A percentile compares a stretch with the other conserved stretches of the same genome.
Evolutionary conservation across 345 rosid genomes (phyloP).

Genomic region (Salix viminalis): DNA sequence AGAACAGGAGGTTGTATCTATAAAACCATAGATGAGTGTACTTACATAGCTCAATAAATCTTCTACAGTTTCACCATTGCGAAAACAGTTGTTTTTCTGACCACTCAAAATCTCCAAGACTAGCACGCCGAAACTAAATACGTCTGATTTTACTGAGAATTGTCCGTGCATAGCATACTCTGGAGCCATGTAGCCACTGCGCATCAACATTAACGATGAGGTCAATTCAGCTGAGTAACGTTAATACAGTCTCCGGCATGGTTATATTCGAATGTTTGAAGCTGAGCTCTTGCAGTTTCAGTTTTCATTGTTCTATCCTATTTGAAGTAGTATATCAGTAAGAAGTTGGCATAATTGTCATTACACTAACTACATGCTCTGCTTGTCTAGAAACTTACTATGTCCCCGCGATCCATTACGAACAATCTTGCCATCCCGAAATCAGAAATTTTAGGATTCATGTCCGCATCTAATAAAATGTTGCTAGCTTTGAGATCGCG

Average conservation of each 20-base stretch:
- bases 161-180: slow-evolving; percentile 50
- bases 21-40: neutral
- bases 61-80: slow-evolving; percentile 12
- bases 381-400: slow-evolving; percentile 1
- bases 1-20: too few species aligned
- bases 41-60: slow-evolving; percentile 40
- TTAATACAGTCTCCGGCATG: too few species aligned
- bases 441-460: slow-evolving; percentile 46
- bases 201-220: neutral
- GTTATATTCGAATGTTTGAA: too few species aligned
- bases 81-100: slow-evolving; percentile 20
- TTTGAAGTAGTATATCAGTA: too few species aligned
- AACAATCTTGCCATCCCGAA: slow-evolving; percentile 51
- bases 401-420: slow-evolving; percentile 32
- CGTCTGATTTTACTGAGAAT: slow-evolving; percentile 51
- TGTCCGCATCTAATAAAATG: slow-evolving; percentile 35
- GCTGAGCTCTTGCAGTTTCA: too few species aligned
- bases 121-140: slow-evolving; percentile 51
- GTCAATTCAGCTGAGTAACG: neutral
- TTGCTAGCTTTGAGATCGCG: slow-evolving; percentile 48
- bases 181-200: slow-evolving; percentile 52
- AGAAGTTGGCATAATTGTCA: too few species aligned
- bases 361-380: neutral
- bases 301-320: too few species aligned
- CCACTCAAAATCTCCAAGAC: slow-evolving; percentile 51